Base-by-base conservation (phyloP, 1,284 basidiomycete genomes). In the Exobasidium rhododendri region DNA sequence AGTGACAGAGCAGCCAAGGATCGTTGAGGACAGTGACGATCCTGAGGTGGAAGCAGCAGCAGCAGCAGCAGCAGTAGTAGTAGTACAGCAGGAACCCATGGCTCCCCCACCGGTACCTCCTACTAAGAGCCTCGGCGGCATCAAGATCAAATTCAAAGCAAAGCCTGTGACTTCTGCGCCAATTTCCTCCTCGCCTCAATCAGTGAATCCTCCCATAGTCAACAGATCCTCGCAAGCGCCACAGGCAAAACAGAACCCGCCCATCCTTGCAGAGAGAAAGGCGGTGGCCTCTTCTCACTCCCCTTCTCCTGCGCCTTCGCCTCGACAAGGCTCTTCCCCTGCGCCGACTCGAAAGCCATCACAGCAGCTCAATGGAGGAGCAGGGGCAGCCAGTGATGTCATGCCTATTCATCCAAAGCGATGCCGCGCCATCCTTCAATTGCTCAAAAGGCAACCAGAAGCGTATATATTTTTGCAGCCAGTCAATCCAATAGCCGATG, bases 381-480 rank as follows among this genome's bases (percentile, higher is more conserved):
- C 71, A 20, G 70, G 70, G 1, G 65, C 73, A n/a, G 67, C 61
- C 3, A 65, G 67, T 2, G 69, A 70, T n/a, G 59, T 55, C n/a
- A 69, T 66, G 56, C 72, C 74, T 13, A 62, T 81, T 50, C 75
- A 77, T 54, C 20, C 66, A 31, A 80, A 80, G 52, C 92, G 92
- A 78, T 90, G 88, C 73, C 88, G 85, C 76, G 86, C 87, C 1
- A 78, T 94, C 26, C 73, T 97, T 66, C 87, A 85, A 73, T 81
- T 74, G 29, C 74, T 97, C 29, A 80, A 83, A 63, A 90, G 87
- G 77, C 80, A 89, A 31, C 85, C 87, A 0, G 88, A 91, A 71
- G 86, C 88, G 13, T 80, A 82, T 30, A 89, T 94, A 64, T 98
- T 98, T 82, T 77, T 85, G 45, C 83, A 85, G 20, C 92, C 94